Evolutionary conservation across 192 early-diverging fungal species (phyloP).

Genomic region (Coemansia sp.): DNA sequence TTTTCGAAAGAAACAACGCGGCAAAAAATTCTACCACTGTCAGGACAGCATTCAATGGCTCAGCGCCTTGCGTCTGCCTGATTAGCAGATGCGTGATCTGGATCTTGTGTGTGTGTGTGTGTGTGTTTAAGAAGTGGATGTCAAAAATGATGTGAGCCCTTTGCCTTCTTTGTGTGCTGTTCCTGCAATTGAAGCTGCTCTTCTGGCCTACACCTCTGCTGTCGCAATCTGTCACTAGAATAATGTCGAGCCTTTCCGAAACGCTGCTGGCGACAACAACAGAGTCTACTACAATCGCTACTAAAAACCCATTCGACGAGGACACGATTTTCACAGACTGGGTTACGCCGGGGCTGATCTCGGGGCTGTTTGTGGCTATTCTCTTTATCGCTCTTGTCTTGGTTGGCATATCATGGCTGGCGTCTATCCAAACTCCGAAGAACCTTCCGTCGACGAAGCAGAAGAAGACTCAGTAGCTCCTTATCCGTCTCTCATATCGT

Average conservation of each 20-base stretch:
- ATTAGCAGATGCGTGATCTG: neutral
- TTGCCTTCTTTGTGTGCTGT: neutral
- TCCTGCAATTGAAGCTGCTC: neutral
- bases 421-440: conserved; percentile 48
- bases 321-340: conserved; percentile 53
- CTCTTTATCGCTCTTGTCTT: conserved; percentile 38
- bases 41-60: neutral
- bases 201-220: neutral
- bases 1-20: neutral
- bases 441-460: conserved; percentile 48
- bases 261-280: conserved; percentile 14
- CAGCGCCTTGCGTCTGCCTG: neutral
- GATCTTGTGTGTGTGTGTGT: neutral
- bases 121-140: neutral
- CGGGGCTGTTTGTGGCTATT: conserved; percentile 33
- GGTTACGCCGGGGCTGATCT: conserved; percentile 53
- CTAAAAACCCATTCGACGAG: conserved; percentile 32
- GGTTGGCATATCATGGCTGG: conserved; percentile 49
- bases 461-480: conserved; percentile 38
- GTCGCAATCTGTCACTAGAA: conserved; percentile 1
- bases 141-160: neutral
- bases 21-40: neutral
- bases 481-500: neutral
- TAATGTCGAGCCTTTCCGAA: conserved; percentile 10
- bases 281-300: conserved; percentile 13